A percentile compares a stretch with the other conserved stretches of the same genome.
Evolutionary conservation across 129 eudicot genomes (phyloP).

Genomic region (Arctium minus): DNA sequence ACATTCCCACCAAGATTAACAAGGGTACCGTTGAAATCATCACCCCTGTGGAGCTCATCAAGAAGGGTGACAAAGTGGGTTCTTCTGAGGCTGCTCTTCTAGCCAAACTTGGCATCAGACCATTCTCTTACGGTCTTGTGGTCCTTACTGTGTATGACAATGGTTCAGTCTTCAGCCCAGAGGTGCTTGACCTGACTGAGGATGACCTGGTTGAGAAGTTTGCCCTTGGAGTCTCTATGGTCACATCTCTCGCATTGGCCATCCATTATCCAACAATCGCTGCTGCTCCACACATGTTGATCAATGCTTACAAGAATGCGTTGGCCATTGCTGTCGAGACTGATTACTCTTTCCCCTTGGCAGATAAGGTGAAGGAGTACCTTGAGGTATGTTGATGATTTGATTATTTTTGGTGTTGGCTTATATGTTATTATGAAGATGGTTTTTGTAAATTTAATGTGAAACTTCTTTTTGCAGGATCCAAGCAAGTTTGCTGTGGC

Average conservation of each 20-base stretch:
- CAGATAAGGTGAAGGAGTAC: conserved; percentile 81
- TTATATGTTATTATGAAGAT: not conserved
- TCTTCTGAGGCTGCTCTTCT: conserved; percentile 90
- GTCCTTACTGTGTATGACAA: conserved; percentile 59
- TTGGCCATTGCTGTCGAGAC: conserved; percentile 76
- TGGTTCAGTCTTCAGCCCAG: conserved; percentile 81
- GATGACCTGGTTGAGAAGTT: conserved; percentile 74
- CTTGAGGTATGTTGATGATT: conserved; percentile 41
- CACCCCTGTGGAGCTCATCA: conserved; percentile 89
- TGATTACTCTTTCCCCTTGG: conserved; percentile 64
- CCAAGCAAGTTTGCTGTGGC: conserved; percentile 85
- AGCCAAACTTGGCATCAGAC: conserved; percentile 85
- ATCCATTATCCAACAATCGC: conserved; percentile 77
- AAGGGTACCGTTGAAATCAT: conserved; percentile 95
- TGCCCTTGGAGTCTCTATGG: conserved; percentile 70
- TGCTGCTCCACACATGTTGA: conserved; percentile 88
- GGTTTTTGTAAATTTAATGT: not conserved
- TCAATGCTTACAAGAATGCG: conserved; percentile 77
- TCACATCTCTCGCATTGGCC: conserved; percentile 57
- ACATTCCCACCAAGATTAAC: conserved; percentile 96
- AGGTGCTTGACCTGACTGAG: conserved; percentile 70
- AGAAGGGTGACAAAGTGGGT: conserved; percentile 92
- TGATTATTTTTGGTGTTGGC: not conserved
- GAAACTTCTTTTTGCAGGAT: conserved; percentile 40
- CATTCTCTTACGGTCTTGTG: conserved; percentile 78